Conservation (phyloP, 352 stramenopile species). For the Phytopythium sindhum region DNA sequence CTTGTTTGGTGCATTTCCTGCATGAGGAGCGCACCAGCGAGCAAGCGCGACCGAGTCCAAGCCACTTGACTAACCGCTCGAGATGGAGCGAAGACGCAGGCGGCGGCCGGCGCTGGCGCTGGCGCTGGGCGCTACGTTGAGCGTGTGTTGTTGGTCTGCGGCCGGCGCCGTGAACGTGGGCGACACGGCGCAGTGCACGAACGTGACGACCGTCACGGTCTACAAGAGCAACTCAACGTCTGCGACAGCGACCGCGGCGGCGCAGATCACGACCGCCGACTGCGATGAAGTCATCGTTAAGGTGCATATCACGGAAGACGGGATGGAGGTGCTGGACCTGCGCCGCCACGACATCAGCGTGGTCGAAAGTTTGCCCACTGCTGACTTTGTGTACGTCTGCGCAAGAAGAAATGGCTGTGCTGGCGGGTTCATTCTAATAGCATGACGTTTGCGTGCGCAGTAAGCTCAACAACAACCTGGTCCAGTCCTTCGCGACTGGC, state of each 20-base stretch:
- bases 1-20: neutral
- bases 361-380: constrained; percentile 18
- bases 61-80: neutral
- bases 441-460: constrained; percentile 1
- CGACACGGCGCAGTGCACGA: constrained; percentile 25
- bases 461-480: constrained; percentile 24
- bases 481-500: constrained; percentile 15
- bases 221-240: constrained; percentile 6
- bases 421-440: neutral
- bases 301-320: constrained; percentile 7
- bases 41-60: neutral
- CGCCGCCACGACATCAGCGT: constrained; percentile 15
- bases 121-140: neutral
- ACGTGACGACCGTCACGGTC: constrained; percentile 24
- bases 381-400: constrained; percentile 19
- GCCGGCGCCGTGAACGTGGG: constrained; percentile 24
- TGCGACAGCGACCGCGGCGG: constrained; percentile 9
- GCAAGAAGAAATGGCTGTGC: neutral
- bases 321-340: constrained; percentile 17
- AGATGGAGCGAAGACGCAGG: constrained; percentile 4
- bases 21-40: neutral
- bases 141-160: neutral
- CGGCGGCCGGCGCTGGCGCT: constrained; percentile 12
- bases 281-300: constrained; percentile 18
- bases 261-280: constrained; percentile 16